Base-by-base conservation (phyloP, 495 filamentous ascomycete genomes). In the Clavariopsis aquatica region DNA sequence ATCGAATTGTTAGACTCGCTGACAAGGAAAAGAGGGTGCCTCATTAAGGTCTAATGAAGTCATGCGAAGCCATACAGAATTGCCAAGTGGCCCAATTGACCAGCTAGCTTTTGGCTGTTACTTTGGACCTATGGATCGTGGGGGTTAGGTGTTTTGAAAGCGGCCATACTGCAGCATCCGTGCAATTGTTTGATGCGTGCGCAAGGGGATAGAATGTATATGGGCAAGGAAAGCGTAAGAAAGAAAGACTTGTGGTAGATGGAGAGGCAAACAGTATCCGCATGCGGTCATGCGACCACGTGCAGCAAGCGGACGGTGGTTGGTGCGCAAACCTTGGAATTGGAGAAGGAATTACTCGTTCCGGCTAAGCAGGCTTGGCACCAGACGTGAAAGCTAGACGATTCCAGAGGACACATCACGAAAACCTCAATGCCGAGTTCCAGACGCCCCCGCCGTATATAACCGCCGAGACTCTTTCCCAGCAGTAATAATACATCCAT, bases 361-460 rank as follows among this genome's bases (percentile, higher is more conserved):
- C 20, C 5, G 20, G 47, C n/a, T n/a, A n/a, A n/a, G n/a, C n/a
- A n/a, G n/a, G n/a, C n/a, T n/a, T n/a, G n/a, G n/a, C n/a, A n/a
- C n/a, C n/a, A n/a, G n/a, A n/a, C n/a, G n/a, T n/a, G n/a, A n/a
- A n/a, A n/a, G n/a, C n/a, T n/a, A n/a, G n/a, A n/a, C n/a, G n/a
- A 12, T 59, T 38, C 29, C 29, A 28, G 27, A 59, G 43, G 56
- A 45, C 31, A 49, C 56, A 22, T 45, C 28, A 57, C 24, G 28
- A 28, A 29, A 28, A 56, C 51, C 28, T 36, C 27, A 43, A 56
- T 56, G 52, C 52, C 13, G 27, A 23, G 23, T 51, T 51, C 46
- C 43, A 49, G 43, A 26, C 43, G 41, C 22, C 45, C 22, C 57
- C 26, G 57, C 45, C 57, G 57, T 60, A 49, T 51, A 60, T 60